These are phyloP conservation scores for Boletus edulis DNA, from an alignment of 768 basidiomycete genomes.

Conservation along the genomic window DNA sequence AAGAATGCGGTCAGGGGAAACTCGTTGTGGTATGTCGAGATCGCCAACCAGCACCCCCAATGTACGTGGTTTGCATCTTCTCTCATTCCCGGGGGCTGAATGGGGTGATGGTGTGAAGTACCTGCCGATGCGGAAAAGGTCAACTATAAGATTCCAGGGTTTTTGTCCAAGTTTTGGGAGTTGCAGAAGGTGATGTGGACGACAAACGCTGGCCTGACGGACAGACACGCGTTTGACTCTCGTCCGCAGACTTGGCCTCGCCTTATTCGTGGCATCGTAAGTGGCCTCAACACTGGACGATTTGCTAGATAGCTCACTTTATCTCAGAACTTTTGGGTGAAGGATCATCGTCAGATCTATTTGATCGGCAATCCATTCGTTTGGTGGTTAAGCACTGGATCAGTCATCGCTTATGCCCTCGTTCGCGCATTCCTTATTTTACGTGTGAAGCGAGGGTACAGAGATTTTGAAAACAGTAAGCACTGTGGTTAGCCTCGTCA, in stretches of 20 bases:
- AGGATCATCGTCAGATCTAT: slow-evolving; percentile 94
- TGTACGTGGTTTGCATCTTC: slow-evolving; percentile 44
- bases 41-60: slow-evolving; percentile 61
- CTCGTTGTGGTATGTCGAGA: slow-evolving; percentile 94
- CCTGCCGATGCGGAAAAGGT: slow-evolving; percentile 69
- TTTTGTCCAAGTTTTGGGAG: slow-evolving; percentile 88
- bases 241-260: slow-evolving; percentile 92
- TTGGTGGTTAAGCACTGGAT: slow-evolving; percentile 83
- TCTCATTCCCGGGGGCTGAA: neutral
- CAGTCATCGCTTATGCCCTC: slow-evolving; percentile 63
- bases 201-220: slow-evolving; percentile 94
- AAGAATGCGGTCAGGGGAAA: slow-evolving; percentile 91
- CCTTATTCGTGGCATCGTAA: slow-evolving; percentile 87
- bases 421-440: slow-evolving; percentile 81
- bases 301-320: slow-evolving; percentile 1
- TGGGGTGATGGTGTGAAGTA: slow-evolving; percentile 43
- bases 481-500: neutral
- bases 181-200: slow-evolving; percentile 95
- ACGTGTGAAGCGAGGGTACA: slow-evolving; percentile 85
- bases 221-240: slow-evolving; percentile 93
- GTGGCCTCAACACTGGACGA: slow-evolving; percentile 27
- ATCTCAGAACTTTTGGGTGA: slow-evolving; percentile 94
- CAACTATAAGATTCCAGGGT: slow-evolving; percentile 89
- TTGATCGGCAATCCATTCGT: slow-evolving; percentile 91
- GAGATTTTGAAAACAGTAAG: slow-evolving; percentile 92